Evolutionary conservation across 2,329 filamentous ascomycete species (phyloP).

Genomic region (Epichloe sibirici): DNA sequence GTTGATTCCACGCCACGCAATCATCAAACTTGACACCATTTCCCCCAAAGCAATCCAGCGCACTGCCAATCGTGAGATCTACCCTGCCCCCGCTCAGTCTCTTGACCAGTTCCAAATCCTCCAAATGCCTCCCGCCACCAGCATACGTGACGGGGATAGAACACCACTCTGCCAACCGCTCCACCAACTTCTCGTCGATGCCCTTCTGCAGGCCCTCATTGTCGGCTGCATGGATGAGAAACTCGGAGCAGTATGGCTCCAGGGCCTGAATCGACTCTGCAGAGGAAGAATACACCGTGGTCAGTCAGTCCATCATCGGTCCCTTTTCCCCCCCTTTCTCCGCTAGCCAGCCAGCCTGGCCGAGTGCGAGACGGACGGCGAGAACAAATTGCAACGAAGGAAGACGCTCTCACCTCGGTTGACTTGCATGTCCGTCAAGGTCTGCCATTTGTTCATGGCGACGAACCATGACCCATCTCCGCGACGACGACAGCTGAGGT

Average conservation of each 20-base stretch:
- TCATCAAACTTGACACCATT: slow-evolving; percentile 76
- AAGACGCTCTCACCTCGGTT: slow-evolving; percentile 51
- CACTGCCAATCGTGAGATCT: slow-evolving; percentile 92
- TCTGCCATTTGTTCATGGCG: slow-evolving; percentile 99
- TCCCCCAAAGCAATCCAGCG: slow-evolving; percentile 90
- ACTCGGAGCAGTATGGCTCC: slow-evolving; percentile 90
- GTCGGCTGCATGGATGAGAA: slow-evolving; percentile 93
- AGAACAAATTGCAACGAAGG: neutral
- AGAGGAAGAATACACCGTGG: too few species aligned
- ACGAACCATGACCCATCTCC: slow-evolving; percentile 73
- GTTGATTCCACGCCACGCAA: slow-evolving; percentile 75
- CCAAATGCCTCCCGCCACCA: slow-evolving; percentile 73
- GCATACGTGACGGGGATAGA: slow-evolving; percentile 91
- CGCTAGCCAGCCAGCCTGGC: neutral
- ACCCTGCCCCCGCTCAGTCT: slow-evolving; percentile 66
- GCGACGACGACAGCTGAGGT: slow-evolving; percentile 77
- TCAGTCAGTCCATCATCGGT: neutral
- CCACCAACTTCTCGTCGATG: slow-evolving; percentile 76
- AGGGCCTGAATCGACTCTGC: slow-evolving; percentile 70
- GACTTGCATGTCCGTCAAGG: slow-evolving; percentile 90
- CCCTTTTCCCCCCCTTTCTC: neutral
- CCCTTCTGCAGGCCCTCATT: slow-evolving; percentile 89
- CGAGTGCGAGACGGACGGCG: neutral
- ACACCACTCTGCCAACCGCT: slow-evolving; percentile 70
- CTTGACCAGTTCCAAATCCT: slow-evolving; percentile 75